Evolutionary conservation across 768 basidiomycete genomes (phyloP), one percentile per base, ranked within the genome.

Genomic region (Collybia sp.): DNA sequence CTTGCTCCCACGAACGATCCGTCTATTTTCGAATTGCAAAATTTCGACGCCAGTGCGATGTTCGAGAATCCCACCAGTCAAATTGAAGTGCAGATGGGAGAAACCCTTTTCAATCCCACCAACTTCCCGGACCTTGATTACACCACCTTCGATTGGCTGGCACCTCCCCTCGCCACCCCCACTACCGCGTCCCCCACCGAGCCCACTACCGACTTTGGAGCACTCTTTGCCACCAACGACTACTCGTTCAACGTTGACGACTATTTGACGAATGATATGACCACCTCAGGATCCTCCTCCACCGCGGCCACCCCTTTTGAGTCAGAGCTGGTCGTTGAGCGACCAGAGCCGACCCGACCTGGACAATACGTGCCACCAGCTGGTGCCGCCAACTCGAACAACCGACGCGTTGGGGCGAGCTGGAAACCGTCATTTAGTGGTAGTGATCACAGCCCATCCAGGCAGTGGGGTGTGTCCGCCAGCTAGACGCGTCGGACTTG

Each of bases 321-420:
- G 25, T 48, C 45, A 41, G 46, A 51, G 42, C 58, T 49, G 16
- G 49, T 49, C 12, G 43, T 52, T 12, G 53, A 53, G 34, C 43
- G 48, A 31, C 56, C 56, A 44, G 47, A 58, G 17, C 58, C 58
- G 39, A 35, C 49, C 32, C 54, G 49, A 5, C 45, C 51, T 6
- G 25, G 10, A 25, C 43, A 45, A 17, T 83, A 83, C 51, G 59
- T 68, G 0, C 82, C 82, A 5, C 80, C 82, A 12, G 49, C 78
- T 11, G 82, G 79, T 41, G 81, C 82, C 16, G 57, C 63, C 3
- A 54, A 73, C 46, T 70, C 73, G 1, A 69, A 73, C 8, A 71
- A 64, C 18, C 73, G 82, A 35, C 77, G 82, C 3, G 81, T 78
- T 33, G 82, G 59, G 8, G 80, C 64, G 2, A 76, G 63, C 43